Percentiles rank a stretch among this genome's conserved stretches.
These are phyloP conservation scores for Sanghuangporus weigelae DNA, from an alignment of 1,284 basidiomycete genomes.

Conservation along the genomic window DNA sequence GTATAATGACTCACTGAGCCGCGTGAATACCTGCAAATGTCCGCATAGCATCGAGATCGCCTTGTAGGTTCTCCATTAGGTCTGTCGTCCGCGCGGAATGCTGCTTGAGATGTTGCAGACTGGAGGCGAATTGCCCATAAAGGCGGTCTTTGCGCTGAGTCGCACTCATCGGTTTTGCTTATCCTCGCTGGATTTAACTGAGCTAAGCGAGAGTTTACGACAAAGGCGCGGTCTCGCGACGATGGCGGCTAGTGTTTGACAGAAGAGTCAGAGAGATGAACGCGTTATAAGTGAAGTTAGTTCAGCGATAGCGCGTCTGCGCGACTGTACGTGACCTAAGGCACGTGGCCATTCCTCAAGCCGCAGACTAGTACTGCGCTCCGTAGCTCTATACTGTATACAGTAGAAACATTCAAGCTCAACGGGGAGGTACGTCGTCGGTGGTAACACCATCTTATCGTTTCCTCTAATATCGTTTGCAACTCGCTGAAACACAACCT, in stretches of 20 bases:
- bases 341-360: background rate
- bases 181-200: no score
- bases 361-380: background rate
- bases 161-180: slow-evolving; percentile 41
- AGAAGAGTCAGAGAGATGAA: no score
- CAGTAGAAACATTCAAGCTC: background rate
- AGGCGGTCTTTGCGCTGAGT: slow-evolving; percentile 70
- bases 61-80: slow-evolving; percentile 63
- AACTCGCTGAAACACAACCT: background rate
- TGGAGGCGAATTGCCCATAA: slow-evolving; percentile 61
- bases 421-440: background rate
- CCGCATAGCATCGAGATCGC: slow-evolving; percentile 66
- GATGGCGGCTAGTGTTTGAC: no score
- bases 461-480: background rate
- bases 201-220: background rate
- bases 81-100: slow-evolving; percentile 62
- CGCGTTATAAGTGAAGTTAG: no score
- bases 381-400: background rate
- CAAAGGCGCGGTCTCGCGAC: background rate
- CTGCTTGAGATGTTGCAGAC: slow-evolving; percentile 54
- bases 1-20: slow-evolving; percentile 49
- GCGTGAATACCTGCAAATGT: slow-evolving; percentile 67
- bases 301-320: background rate
- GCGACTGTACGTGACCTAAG: background rate
- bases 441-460: background rate